Percentiles rank a stretch among this genome's conserved stretches.
phyloP scores from a whole-genome alignment of 2,329 filamentous ascomycete species.

The Fusarium fujikuroi region DNA sequence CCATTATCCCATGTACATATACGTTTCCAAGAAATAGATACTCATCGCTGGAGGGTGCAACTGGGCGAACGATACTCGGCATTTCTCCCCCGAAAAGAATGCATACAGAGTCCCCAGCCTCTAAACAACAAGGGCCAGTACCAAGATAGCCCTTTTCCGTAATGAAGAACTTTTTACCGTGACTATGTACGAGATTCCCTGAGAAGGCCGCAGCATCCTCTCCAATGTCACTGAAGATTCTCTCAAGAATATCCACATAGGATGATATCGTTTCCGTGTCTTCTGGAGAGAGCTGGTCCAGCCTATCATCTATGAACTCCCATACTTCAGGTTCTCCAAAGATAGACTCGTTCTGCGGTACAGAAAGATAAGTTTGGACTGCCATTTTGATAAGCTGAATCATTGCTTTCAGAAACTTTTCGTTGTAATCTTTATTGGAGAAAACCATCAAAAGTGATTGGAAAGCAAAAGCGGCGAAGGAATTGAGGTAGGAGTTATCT shows the following conservation, averaged over 20 bases:
- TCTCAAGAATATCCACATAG: accelerated
- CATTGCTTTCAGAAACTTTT: accelerated
- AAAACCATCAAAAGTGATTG: no score
- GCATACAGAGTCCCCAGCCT: not conserved
- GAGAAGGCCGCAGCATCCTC: accelerated
- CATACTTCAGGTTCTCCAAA: not conserved
- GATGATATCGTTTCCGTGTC: no score
- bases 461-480: not conserved
- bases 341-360: not conserved
- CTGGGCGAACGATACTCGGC: accelerated
- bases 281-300: accelerated
- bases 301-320: accelerated
- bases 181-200: accelerated
- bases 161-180: accelerated
- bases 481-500: accelerated
- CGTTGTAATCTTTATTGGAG: no score
- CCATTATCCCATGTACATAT: not conserved
- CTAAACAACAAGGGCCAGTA: not conserved
- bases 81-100: not conserved
- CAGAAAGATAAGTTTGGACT: accelerated
- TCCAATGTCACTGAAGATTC: accelerated
- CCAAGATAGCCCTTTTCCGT: not conserved
- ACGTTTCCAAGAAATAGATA: not conserved
- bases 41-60: accelerated
- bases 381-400: not conserved